phyloP scores from a whole-genome alignment of 78 protist genomes.

The Bodo saltans region DNA sequence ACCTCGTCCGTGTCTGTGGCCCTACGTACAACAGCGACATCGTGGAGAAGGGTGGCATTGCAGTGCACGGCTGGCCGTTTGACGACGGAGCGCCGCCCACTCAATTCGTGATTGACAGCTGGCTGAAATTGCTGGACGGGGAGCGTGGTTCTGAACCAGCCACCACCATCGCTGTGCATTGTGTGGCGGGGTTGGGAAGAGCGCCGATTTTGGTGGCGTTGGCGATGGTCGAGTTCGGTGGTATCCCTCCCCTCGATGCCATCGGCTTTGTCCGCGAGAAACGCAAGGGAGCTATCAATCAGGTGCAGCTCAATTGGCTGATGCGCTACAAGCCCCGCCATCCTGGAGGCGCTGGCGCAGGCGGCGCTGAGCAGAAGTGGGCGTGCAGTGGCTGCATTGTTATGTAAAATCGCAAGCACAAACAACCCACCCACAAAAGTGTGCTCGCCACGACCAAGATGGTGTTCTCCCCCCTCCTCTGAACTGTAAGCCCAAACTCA shows the following conservation, averaged over 20 bases:
- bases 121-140: neutral
- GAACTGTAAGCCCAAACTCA: no score
- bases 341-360: no score
- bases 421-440: no score
- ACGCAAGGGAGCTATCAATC: constrained; percentile 59
- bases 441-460: no score
- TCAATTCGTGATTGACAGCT: neutral
- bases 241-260: constrained; percentile 48
- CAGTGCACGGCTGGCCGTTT: constrained; percentile 39
- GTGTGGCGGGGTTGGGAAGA: constrained; percentile 62
- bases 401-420: no score
- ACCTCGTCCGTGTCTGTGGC: constrained; percentile 66
- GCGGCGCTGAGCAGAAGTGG: no score
- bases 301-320: constrained; percentile 43
- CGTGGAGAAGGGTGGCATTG: constrained; percentile 39
- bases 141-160: neutral
- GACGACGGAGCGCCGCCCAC: constrained; percentile 33
- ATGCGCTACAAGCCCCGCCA: constrained; percentile 9
- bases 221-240: constrained; percentile 56
- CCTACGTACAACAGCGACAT: constrained; percentile 55
- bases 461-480: no score
- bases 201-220: constrained; percentile 72
- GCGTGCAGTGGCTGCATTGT: no score
- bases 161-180: constrained; percentile 50
- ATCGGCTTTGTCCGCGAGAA: constrained; percentile 33